Percentiles rank a stretch among this genome's conserved stretches.
Evolutionary conservation across 805 yeast species (phyloP).

Genomic region (Pichia thaimueangensis): DNA sequence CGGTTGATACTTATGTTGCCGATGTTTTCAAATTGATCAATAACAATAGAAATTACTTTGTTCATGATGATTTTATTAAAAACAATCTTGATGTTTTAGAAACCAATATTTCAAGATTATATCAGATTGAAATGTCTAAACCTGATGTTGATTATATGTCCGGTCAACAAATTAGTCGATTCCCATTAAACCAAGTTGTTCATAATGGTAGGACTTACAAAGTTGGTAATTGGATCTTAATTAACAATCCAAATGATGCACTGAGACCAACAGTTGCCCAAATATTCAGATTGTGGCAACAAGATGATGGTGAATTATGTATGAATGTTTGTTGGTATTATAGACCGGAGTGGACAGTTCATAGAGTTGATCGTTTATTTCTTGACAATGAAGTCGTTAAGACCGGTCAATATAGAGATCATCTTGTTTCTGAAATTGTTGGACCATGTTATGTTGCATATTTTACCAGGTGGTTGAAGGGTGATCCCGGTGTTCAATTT

Average conservation of each 20-base stretch:
- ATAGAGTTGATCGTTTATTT: slow-evolving; percentile 81
- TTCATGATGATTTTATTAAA: slow-evolving; percentile 49
- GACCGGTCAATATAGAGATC: slow-evolving; percentile 95
- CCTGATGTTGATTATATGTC: slow-evolving; percentile 74
- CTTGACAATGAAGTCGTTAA: slow-evolving; percentile 94
- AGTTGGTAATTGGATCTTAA: slow-evolving; percentile 93
- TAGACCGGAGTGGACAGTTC: slow-evolving; percentile 97
- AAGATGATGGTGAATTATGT: slow-evolving; percentile 73
- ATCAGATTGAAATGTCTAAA: slow-evolving; percentile 65
- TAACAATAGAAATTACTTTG: slow-evolving; percentile 63
- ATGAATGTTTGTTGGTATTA: slow-evolving; percentile 97
- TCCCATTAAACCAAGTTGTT: slow-evolving; percentile 76
- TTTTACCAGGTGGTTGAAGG: slow-evolving; percentile 90
- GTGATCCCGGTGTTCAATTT: slow-evolving; percentile 76
- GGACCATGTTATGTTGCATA: slow-evolving; percentile 95
- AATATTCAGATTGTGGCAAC: slow-evolving; percentile 84
- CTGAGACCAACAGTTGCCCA: slow-evolving; percentile 91
- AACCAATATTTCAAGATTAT: slow-evolving; percentile 46
- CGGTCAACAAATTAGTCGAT: slow-evolving; percentile 41
- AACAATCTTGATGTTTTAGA: slow-evolving; percentile 62
- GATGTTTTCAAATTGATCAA: slow-evolving; percentile 72
- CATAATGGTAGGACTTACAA: slow-evolving; percentile 67
- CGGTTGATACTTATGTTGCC: slow-evolving; percentile 66
- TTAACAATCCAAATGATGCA: slow-evolving; percentile 82
- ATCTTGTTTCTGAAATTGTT: slow-evolving; percentile 76